Evolutionary conservation across 2,329 filamentous ascomycete species (phyloP).

Genomic region (Penicillium decumbens): DNA sequence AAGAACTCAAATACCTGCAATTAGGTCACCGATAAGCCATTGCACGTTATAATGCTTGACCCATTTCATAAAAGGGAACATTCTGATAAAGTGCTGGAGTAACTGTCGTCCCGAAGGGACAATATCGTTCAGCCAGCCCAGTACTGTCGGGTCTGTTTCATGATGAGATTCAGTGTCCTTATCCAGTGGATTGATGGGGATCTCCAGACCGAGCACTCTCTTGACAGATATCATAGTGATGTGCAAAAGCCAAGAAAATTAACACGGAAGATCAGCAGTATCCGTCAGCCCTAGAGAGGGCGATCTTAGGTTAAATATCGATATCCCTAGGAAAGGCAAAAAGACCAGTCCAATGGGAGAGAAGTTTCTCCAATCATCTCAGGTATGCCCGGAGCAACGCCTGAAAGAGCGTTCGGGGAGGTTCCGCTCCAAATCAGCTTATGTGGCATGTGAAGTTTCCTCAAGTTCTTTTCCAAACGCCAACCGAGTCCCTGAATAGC

Average conservation of each 20-base stretch:
- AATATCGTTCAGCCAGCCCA: constrained; percentile 4
- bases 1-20: constrained; percentile 1
- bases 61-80: constrained; percentile 8
- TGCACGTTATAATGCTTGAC: constrained; percentile 10
- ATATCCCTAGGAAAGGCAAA: background rate
- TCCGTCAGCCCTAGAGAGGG: background rate
- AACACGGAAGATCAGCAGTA: background rate
- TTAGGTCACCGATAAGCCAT: constrained; percentile 10
- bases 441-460: background rate
- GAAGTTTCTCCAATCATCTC: too few relatives aligned
- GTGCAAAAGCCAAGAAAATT: background rate
- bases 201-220: constrained; percentile 1
- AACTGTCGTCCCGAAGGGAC: constrained; percentile 1
- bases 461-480: background rate
- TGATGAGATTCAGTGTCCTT: background rate
- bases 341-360: background rate
- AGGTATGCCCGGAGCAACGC: background rate
- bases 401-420: background rate
- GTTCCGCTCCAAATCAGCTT: background rate
- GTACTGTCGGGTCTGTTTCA: constrained; percentile 6
- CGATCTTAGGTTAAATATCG: background rate
- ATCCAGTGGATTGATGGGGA: background rate
- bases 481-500: background rate
- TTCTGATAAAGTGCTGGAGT: background rate
- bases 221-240: constrained; percentile 3